Evolutionary conservation across 164 flowering plant species (phyloP).

Genomic region (Vitis amurensis): DNA sequence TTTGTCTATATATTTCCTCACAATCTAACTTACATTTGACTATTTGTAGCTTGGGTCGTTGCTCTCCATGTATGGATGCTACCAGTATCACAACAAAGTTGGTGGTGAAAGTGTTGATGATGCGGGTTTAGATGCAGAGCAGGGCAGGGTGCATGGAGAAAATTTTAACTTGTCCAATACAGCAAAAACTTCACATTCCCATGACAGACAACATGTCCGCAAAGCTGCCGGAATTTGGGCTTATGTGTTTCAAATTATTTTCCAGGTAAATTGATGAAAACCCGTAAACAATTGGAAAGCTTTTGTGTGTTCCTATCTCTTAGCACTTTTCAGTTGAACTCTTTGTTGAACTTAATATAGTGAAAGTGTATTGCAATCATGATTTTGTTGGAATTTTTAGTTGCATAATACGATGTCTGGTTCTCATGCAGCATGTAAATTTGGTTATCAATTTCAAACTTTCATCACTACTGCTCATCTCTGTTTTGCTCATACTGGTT

Average conservation of each 20-base stretch:
- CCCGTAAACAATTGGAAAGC: no score
- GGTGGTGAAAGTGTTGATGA: conserved; percentile 39
- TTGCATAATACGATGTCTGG: no score
- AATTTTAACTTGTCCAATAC: conserved; percentile 18
- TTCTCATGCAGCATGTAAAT: no score
- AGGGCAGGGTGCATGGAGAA: conserved; percentile 29
- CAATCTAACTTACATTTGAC: conserved; percentile 12
- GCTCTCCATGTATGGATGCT: conserved; percentile 75
- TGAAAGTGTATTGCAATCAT: no score
- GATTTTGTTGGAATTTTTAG: no score
- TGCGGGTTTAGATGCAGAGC: conserved; percentile 50
- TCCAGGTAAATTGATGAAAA: conserved; percentile 54
- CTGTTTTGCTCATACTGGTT: no score
- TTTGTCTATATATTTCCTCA: not conserved
- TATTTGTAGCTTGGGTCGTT: conserved; percentile 69
- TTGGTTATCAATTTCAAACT: no score
- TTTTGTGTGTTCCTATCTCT: no score
- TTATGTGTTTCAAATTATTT: conserved; percentile 71
- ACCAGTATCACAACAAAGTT: conserved; percentile 42
- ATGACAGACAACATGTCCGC: conserved; percentile 21
- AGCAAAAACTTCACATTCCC: conserved; percentile 18
- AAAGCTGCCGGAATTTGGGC: conserved; percentile 67
- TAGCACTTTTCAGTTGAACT: no score
- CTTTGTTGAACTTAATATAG: no score
- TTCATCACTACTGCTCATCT: no score